Evolutionary conservation across 1,284 basidiomycete genomes (phyloP), one percentile per base, ranked within the genome.

Genomic region (Sanghuangporus baumii): DNA sequence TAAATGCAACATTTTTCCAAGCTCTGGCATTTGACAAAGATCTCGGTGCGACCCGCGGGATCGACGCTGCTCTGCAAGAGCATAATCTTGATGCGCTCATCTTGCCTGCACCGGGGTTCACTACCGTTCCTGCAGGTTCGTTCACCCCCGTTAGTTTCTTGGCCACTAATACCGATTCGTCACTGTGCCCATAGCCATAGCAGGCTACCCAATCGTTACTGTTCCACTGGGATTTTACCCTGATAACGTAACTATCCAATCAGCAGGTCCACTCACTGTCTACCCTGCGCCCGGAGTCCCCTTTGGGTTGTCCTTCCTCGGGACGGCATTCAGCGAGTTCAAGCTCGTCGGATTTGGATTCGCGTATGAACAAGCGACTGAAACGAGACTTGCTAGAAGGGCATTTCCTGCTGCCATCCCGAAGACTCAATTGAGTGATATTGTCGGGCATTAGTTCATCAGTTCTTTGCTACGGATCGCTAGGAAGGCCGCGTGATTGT

Each of bases 341-440:
- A 70, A 81, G 36, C 74, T 89, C 37, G 75, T 89, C 59, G 75
- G 80, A 0, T 81, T 82, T 61, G 87, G 80, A 4, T 87, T 81
- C 71, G 86, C 86, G 1, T 88, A 85, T 67, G 86, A 89, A 68
- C 86, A 88, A 67, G 76, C 78, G 66, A 89, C 87, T 0, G 75
- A 81, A 64, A 82, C 80, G 3, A 71, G 87, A n/a, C 69, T 83
- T 41, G 69, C 72, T 59, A 73, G 81, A 61, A 78, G 72, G 64
- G 85, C 86, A 1, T 86, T 80, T 66, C 60, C 76, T 2, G 83
- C 76, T 6, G 86, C 85, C 1, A 81, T 86, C 38, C 86, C 86
- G 2, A 81, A 74, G 67, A 86, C 83, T 7, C 87, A 89, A 73
- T 70, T 88, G 64, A 71, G 66, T 23, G 82, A 87, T 67, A 72